Conservation (phyloP, 768 basidiomycete genomes). For the Polyporus arcularius region DNA sequence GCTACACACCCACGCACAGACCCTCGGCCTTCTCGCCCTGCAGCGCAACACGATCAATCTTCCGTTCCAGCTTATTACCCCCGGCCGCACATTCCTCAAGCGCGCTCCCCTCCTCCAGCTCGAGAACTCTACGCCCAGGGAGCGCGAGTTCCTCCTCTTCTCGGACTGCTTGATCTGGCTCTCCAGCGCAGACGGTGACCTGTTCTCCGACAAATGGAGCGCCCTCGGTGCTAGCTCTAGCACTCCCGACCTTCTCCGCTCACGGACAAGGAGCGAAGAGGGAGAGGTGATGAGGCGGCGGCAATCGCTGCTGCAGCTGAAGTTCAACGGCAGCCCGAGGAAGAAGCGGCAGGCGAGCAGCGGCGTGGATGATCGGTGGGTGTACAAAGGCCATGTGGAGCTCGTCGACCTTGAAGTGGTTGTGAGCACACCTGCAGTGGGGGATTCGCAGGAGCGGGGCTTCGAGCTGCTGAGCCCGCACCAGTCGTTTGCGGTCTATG, state of each 20-base stretch:
- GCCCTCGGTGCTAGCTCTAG: conserved; percentile 6
- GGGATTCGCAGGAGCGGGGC: conserved; percentile 52
- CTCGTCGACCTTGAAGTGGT: conserved; percentile 80
- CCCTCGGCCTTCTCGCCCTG: conserved; percentile 71
- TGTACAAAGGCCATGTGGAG: conserved; percentile 66
- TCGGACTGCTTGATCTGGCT: conserved; percentile 84
- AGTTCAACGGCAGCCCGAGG: conserved; percentile 27
- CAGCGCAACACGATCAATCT: conserved; percentile 78
- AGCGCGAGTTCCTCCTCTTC: conserved; percentile 78
- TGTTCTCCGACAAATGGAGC: conserved; percentile 27
- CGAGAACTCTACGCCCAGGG: conserved; percentile 52
- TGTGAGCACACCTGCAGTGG: conserved; percentile 43
- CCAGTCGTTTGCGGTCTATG: conserved; percentile 74
- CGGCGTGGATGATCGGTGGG: conserved; percentile 67
- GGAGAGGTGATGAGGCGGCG: conserved; percentile 14
- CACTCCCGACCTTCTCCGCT: conserved; percentile 37
- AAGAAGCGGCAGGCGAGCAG: conserved; percentile 34
- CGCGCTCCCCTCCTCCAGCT: conserved; percentile 63
- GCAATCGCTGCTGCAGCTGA: conserved; percentile 23
- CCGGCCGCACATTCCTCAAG: conserved; percentile 78
- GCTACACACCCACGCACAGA: conserved; percentile 75
- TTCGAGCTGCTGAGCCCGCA: conserved; percentile 79
- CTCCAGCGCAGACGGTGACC: conserved; percentile 46
- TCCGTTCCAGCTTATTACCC: conserved; percentile 75
- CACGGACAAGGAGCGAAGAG: conserved; percentile 64